Evolutionary conservation across 2,329 filamentous ascomycete species (phyloP).

Genomic region (Nemania serpens): DNA sequence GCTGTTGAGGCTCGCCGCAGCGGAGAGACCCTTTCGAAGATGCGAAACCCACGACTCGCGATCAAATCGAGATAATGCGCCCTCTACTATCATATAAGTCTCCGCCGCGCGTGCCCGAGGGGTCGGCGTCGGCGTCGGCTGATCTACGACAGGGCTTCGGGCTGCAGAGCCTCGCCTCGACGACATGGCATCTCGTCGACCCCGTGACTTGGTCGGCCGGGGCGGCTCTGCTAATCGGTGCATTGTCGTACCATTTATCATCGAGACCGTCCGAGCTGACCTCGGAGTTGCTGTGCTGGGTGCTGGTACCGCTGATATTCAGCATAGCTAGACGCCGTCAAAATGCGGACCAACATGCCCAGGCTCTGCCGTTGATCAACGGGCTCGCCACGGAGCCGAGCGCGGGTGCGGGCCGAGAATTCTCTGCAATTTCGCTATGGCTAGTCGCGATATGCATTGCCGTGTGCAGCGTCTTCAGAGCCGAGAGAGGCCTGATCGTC

Average conservation of each 20-base stretch:
- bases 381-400: background rate
- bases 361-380: slow-evolving; percentile 2
- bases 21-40: slow-evolving; percentile 4
- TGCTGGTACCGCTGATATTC: slow-evolving; percentile 36
- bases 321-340: slow-evolving; percentile 5
- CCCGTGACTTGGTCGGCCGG: slow-evolving; percentile 24
- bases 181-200: background rate
- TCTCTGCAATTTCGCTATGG: slow-evolving; percentile 24
- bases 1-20: background rate
- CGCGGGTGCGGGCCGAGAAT: background rate
- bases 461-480: slow-evolving; percentile 31
- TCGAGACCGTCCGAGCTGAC: slow-evolving; percentile 35
- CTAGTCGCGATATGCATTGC: slow-evolving; percentile 27
- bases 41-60: background rate
- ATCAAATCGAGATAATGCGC: background rate
- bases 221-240: slow-evolving; percentile 36
- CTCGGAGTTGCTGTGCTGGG: slow-evolving; percentile 45
- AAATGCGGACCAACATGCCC: background rate
- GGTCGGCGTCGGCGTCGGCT: background rate
- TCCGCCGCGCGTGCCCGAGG: slow-evolving; percentile 5
- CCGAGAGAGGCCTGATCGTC: slow-evolving; percentile 26
- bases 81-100: background rate
- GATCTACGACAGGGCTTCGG: background rate
- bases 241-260: slow-evolving; percentile 30
- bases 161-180: background rate